Base-by-base conservation (phyloP, 1,139 yeast species). In the Wickerhamiella infanticola region DNA sequence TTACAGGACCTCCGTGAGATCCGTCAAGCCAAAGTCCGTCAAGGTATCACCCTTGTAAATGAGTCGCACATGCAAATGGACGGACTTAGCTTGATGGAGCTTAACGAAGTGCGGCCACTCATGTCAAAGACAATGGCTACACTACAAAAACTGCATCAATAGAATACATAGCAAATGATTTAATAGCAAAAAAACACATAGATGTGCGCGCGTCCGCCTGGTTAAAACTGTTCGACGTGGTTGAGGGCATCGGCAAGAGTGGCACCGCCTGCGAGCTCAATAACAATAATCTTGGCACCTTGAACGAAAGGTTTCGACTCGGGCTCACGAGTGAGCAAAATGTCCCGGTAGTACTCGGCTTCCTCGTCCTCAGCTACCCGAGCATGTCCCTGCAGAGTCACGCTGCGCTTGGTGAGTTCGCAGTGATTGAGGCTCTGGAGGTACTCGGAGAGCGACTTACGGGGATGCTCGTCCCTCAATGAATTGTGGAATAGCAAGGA, bases 1-100 rank as follows among this genome's bases (percentile, higher is more conserved):
- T 65, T 90, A 4, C 94, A 88, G 54, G 97, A 88, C 58, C 66
- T 90, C 46, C 68, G 94, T 42, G 98, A 90, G 63, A 72, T 86
- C 11, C 67, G 98, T 42, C 75, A 79, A 55, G 76, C 83, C 29
- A 90, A 90, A 60, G 79, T 88, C 1, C 70, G 93, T 42, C 77
- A 77, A 46, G 97, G 97, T 56, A 66, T 90, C 44, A 65, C 70
- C 42, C 80, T 79, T 54, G 67, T 90, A 52, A 88, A 90, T 63
- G 94, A 84, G 53, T 75, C 83, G 25, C 84, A 86, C 63, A 70
- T 90, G 50, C 86, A 80, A 54, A 69, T 90, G 63, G 90, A 86
- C 55, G 88, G 93, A 35, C 64, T 90, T 46, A 82, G 95, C 2
- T 62, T 79, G 38, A 61, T 86, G 70, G 98, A 90, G 61, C 78